Percentiles rank a stretch among this genome's conserved stretches.
Conservation (phyloP, 164 flowering plant species). For the Aristolochia californica region DNA sequence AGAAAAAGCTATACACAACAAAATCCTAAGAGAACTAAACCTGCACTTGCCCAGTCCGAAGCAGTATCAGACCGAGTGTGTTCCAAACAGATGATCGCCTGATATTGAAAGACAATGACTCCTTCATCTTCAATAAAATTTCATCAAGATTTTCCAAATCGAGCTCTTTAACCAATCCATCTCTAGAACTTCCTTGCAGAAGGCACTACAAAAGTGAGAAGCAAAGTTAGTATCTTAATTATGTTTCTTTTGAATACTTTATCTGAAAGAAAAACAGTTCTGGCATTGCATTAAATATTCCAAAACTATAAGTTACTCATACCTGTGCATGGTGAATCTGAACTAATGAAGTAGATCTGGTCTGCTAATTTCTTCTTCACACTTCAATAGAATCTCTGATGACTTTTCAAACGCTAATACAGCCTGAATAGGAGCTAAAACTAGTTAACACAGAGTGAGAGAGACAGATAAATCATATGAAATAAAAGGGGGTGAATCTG, state of each 20-base stretch:
- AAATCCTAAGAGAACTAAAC: constrained; percentile 27
- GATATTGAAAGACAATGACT: constrained; percentile 57
- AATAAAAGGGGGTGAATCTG: no score
- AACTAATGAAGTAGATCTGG: constrained; percentile 77
- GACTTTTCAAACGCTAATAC: constrained; percentile 77
- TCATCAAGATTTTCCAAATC: constrained; percentile 68
- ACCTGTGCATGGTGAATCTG: constrained; percentile 98
- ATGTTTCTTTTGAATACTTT: not conserved
- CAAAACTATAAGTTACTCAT: constrained; percentile 1
- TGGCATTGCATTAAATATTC: not conserved
- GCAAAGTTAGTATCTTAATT: constrained; percentile 9
- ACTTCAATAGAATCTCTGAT: constrained; percentile 57
- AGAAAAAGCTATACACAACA: not conserved
- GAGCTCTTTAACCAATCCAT: constrained; percentile 56
- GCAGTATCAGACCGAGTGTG: constrained; percentile 68
- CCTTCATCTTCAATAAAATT: constrained; percentile 53
- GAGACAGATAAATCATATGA: no score
- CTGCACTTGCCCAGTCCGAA: constrained; percentile 75
- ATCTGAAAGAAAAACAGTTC: constrained; percentile 3
- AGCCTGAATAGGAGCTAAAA: constrained; percentile 38
- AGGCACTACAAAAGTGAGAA: constrained; percentile 47
- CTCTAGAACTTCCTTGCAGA: constrained; percentile 56
- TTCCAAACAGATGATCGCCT: constrained; percentile 89
- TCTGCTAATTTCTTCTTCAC: constrained; percentile 71
- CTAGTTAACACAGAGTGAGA: not conserved